Evolutionary conservation across 2,329 filamentous ascomycete genomes (phyloP).

Genomic region (Blumeria hordei): DNA sequence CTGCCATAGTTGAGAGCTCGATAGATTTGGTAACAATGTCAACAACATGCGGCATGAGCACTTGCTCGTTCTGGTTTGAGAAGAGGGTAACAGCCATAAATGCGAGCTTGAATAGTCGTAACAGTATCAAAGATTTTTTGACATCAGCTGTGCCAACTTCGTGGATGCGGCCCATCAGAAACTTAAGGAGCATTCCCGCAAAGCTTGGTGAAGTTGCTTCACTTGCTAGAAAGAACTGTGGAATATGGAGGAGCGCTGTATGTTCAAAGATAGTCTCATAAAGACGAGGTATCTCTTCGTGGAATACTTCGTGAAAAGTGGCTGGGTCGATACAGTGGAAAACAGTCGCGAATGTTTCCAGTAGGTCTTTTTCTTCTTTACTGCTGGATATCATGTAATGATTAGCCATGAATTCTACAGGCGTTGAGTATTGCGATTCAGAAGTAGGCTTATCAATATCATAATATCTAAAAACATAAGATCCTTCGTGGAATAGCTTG

Average conservation of each 20-base stretch:
- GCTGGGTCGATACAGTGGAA: conserved; percentile 97
- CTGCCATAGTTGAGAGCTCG: conserved; percentile 78
- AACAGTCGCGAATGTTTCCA: conserved; percentile 94
- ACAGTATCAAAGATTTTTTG: conserved; percentile 73
- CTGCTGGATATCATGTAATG: conserved; percentile 85
- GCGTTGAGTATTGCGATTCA: conserved; percentile 53
- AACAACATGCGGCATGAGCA: conserved; percentile 83
- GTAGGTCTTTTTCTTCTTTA: conserved; percentile 89
- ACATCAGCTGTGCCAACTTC: conserved; percentile 84
- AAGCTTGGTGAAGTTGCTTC: conserved; percentile 95
- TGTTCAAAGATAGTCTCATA: conserved; percentile 98
- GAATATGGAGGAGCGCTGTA: conserved; percentile 75
- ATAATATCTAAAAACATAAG: conserved; percentile 92
- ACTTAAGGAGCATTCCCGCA: conserved; percentile 91
- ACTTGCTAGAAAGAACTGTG: conserved; percentile 95
- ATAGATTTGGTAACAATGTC: conserved; percentile 97
- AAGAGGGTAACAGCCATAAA: conserved; percentile 99
- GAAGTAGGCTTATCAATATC: conserved; percentile 57
- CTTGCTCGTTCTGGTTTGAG: conserved; percentile 80
- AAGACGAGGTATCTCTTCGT: conserved; percentile 85
- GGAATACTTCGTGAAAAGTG: conserved; percentile 95
- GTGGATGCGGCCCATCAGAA: conserved; percentile 88
- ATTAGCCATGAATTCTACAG: conserved; percentile 80
- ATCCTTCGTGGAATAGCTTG: conserved; percentile 91
- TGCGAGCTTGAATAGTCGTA: conserved; percentile 88